Evolutionary conservation across 2,329 filamentous ascomycete species (phyloP).

Genomic region (Tolypocladium album): DNA sequence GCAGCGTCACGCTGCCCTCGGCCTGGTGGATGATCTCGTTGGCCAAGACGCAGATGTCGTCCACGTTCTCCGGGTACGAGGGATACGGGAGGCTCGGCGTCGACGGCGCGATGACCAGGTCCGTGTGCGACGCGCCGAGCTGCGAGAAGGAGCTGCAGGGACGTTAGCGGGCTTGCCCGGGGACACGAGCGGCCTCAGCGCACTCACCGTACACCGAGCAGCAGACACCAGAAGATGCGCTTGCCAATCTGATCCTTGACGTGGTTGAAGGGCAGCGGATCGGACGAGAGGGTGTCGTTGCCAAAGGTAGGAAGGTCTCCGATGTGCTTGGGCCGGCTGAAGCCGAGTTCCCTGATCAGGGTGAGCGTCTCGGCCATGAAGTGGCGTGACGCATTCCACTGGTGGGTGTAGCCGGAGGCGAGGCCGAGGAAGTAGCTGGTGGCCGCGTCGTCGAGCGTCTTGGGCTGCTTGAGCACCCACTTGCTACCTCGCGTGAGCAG

Average conservation of each 20-base stretch:
- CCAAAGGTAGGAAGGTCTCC: conserved; percentile 28
- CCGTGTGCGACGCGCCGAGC: conserved; percentile 59
- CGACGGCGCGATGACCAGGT: conserved; percentile 64
- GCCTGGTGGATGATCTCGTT: conserved; percentile 63
- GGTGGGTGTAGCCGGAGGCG: conserved; percentile 55
- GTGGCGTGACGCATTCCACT: conserved; percentile 55
- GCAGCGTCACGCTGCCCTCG: conserved; percentile 52
- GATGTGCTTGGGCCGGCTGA: conserved; percentile 43
- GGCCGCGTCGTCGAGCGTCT: conserved; percentile 45
- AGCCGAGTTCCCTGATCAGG: conserved; percentile 56
- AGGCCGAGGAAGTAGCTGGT: conserved; percentile 69
- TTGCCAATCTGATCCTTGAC: conserved; percentile 65
- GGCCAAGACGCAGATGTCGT: conserved; percentile 70
- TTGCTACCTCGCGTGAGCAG: conserved; percentile 52
- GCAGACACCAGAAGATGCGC: conserved; percentile 75
- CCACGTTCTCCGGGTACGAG: conserved; percentile 68
- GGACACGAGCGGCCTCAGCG: background rate
- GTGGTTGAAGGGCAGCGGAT: conserved; percentile 48
- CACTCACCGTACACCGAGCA: conserved; percentile 55
- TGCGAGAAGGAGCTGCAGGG: conserved; percentile 59
- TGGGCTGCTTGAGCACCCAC: conserved; percentile 34
- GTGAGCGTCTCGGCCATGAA: conserved; percentile 65
- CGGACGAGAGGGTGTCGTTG: conserved; percentile 24
- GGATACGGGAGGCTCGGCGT: conserved; percentile 70
- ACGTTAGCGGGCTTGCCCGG: background rate